Evolutionary conservation across 768 basidiomycete species (phyloP).

Genomic region (Basidioascus undulatus): DNA sequence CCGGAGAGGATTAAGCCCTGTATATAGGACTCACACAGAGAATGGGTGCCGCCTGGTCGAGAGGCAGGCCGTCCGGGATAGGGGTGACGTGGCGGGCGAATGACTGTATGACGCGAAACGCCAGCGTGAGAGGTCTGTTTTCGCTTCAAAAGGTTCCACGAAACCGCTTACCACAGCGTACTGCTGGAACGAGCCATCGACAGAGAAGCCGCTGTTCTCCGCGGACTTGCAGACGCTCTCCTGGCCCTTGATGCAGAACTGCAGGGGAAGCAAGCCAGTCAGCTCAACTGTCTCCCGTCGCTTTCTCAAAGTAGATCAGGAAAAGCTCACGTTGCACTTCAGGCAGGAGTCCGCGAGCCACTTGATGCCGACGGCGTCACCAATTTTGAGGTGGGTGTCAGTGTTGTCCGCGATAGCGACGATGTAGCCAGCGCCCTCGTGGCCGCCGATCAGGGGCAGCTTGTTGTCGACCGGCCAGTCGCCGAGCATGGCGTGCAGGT

Average conservation of each 20-base stretch:
- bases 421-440: constrained; percentile 58
- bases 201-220: constrained; percentile 39
- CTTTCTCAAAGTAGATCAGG: not conserved
- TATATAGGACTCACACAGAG: constrained; percentile 28
- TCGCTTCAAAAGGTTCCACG: not conserved
- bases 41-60: constrained; percentile 37
- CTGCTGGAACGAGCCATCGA: constrained; percentile 46
- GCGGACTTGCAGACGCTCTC: constrained; percentile 45
- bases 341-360: constrained; percentile 31
- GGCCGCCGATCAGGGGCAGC: constrained; percentile 46
- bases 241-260: constrained; percentile 46
- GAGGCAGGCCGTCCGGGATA: constrained; percentile 34
- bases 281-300: not conserved
- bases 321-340: no score
- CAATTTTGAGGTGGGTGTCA: constrained; percentile 37
- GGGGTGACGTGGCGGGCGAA: constrained; percentile 46
- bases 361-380: constrained; percentile 63
- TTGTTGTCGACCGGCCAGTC: constrained; percentile 56
- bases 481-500: constrained; percentile 43
- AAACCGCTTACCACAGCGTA: constrained; percentile 13
- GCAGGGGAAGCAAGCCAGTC: no score
- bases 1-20: no score
- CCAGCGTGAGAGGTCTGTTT: no score
- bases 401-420: constrained; percentile 55
- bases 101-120: no score